Base-by-base conservation (phyloP, 2,329 filamentous ascomycete species). In the Thielaviopsis populi region DNA sequence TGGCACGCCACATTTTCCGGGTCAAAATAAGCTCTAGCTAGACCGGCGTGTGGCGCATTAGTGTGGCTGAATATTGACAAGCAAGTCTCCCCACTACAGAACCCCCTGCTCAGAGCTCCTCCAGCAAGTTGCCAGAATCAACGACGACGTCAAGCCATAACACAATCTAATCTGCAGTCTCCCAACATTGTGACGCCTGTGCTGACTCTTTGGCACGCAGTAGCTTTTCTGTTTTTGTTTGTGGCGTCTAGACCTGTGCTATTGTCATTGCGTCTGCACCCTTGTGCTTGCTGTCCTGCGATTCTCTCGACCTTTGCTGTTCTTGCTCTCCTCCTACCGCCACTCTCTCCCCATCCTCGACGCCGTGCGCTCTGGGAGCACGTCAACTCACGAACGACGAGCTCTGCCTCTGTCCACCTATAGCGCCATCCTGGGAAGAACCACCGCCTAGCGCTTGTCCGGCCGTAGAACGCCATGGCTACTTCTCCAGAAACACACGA, bases 1-100 rank as follows among this genome's bases (percentile, higher is more conserved):
- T n/a, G 5, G 10, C n/a, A 48, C 59, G 63, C 59, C 59, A 65
- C 63, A 65, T n/a, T 43, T 15, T 27, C 46, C 8, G 15, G 15
- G 10, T 37, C 33, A 37, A 50, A 50, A 50, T 22, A 50, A 50
- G 19, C 15, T 50, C 10, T 13, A 19, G 2, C 10, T 13, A 19
- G 2, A 27, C 8, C 15, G 10, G 27, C 13, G 11, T 62, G 46
- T 54, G 43, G 46, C 46, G 33, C 5, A 27, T 2, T 7, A 27
- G 46, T 50, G 46, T 50, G 46, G 46, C 46, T 11, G 10, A 6
- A 27, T 50, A 1, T 24, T n/a, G 7, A 50, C 8, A 27, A 24
- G 22, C 33, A 37, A 37, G 33, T 8, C 46, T 30, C 22, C 59
- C 59, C 42, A 62, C 40, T 42, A 37, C 58, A 17, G 24, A 50